Base-by-base conservation (phyloP, 1,284 basidiomycete species). In the Xerocomus amazonicus region DNA sequence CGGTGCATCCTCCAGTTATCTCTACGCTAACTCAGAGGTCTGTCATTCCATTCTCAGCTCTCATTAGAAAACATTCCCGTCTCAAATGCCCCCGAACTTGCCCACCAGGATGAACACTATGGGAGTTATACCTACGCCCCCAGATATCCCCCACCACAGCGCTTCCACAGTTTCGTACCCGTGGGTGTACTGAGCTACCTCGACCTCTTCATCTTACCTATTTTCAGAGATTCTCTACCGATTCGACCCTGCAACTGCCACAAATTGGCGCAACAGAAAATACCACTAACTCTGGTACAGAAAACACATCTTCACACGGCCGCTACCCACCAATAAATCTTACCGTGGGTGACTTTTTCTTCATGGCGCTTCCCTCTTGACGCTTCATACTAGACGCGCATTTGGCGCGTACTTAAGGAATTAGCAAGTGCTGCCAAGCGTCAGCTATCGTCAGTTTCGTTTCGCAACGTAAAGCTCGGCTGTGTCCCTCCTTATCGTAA, bases 161-260 rank as follows among this genome's bases (percentile, higher is more conserved):
- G 29, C 23, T 45, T 65, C 47, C 57, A 60, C 16, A 65, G 62
- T 31, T 65, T 65, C n/a, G 13, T 68, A 3, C 62, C 62, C 0
- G 66, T 64, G 49, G 50, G 66, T 37, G n/a, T 12, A 16, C 4
- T 27, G 14, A 41, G 26, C 14, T 27, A 12, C 1, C 3, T 16
- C 6, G 5, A 34, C 8, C 19, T 17, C 26, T n/a, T 40, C 13
- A 40, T 29, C 9, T 12, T 27, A 14, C 4, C 19, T 23, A n/a
- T 28, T 6, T 26, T 34, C 48, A 64, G 62, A 63, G 62, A 47
- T 49, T 65, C 40, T 65, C 62, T n/a, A 46, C 43, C 19, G 64
- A 65, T 10, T 61, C 66, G 4, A 12, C 49, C 3, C 43, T 49
- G 13, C 54, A 33, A 29, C 27, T 40, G 14, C 52, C 60, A 27